Conservation (phyloP, 139 green algal species). For the Asterochloris erici region DNA sequence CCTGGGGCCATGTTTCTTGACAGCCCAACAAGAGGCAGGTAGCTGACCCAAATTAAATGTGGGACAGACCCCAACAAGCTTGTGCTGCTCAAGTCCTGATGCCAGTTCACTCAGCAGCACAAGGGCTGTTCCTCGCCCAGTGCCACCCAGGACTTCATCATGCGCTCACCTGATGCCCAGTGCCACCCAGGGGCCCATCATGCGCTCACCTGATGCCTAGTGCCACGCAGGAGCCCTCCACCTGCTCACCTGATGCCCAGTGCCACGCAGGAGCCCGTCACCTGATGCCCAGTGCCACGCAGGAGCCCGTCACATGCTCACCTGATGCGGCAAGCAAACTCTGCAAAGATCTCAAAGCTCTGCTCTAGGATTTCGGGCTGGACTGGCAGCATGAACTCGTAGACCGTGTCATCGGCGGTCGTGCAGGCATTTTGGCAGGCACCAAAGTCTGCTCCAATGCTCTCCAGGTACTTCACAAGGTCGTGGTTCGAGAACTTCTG, state of each 20-base stretch:
- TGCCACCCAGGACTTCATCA: neutral
- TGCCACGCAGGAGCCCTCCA: neutral
- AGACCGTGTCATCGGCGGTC: slow-evolving; percentile 44
- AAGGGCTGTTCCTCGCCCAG: no score
- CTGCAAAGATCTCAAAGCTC: slow-evolving; percentile 63
- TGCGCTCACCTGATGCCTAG: slow-evolving; percentile 59
- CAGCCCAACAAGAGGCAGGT: no score
- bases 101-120: no score
- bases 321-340: slow-evolving; percentile 78
- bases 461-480: slow-evolving; percentile 82
- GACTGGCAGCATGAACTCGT: slow-evolving; percentile 49
- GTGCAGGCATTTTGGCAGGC: slow-evolving; percentile 89
- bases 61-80: no score
- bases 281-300: slow-evolving; percentile 53
- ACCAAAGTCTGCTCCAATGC: slow-evolving; percentile 81
- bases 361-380: slow-evolving; percentile 57
- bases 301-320: slow-evolving; percentile 9
- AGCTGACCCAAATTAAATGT: no score
- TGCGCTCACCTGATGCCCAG: slow-evolving; percentile 59
- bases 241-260: slow-evolving; percentile 57
- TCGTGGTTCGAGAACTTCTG: slow-evolving; percentile 75
- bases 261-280: slow-evolving; percentile 1
- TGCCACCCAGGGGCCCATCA: neutral
- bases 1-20: no score
- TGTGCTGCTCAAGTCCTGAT: no score